Percentiles rank a stretch among this genome's conserved stretches.
phyloP scores from a whole-genome alignment of 371 early-diverging fungal genomes.

The Zancudomyces culisetae region DNA sequence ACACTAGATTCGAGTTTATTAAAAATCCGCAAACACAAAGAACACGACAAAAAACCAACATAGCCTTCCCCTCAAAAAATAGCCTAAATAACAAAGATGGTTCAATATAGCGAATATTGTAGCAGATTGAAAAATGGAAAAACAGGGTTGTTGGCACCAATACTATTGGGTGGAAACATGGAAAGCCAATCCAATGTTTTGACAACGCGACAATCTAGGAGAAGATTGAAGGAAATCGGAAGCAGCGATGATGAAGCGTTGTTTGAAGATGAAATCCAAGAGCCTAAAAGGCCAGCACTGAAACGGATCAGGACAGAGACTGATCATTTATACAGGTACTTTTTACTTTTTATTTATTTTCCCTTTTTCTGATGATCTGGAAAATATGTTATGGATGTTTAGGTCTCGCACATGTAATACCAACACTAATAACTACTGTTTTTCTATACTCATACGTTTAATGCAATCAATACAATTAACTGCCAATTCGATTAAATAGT shows the following conservation, averaged over 20 bases:
- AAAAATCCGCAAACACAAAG: too few species aligned
- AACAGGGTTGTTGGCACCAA: background rate
- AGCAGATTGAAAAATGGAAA: background rate
- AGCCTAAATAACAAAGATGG: too few species aligned
- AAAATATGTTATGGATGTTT: too few species aligned
- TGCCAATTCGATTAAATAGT: background rate
- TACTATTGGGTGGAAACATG: background rate
- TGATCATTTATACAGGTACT: slow-evolving; percentile 1
- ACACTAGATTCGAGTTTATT: too few species aligned
- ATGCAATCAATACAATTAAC: too few species aligned
- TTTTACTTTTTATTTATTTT: background rate
- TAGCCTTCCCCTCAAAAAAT: too few species aligned
- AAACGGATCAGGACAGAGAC: background rate
- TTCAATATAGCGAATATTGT: background rate
- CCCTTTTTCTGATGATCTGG: background rate
- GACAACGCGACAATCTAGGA: background rate
- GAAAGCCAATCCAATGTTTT: background rate
- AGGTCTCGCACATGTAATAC: too few species aligned
- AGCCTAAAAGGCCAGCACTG: background rate
- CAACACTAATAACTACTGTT: too few species aligned
- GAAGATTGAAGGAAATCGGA: background rate
- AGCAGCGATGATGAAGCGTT: background rate
- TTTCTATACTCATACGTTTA: too few species aligned
- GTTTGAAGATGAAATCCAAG: background rate
- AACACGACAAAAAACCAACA: too few species aligned